A percentile compares a stretch with the other conserved stretches of the same genome.
phyloP scores from a whole-genome alignment of 345 rosid genomes.

The Abelmoschus esculentus region DNA sequence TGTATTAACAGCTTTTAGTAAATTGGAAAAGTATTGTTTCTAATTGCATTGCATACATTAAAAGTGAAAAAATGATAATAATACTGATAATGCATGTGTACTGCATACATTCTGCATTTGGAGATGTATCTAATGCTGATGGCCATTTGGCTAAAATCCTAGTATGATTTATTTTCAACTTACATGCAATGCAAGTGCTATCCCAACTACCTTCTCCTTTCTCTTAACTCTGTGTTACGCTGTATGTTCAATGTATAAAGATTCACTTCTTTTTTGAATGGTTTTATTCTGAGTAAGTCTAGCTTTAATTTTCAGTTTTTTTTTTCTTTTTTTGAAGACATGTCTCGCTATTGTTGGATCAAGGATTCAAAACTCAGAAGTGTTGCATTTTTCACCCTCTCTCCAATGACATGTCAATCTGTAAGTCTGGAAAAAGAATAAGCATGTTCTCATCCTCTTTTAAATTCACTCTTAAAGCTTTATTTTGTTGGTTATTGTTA shows the following conservation, averaged over 20 bases:
- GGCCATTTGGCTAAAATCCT: background rate
- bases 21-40: no score
- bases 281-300: background rate
- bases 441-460: background rate
- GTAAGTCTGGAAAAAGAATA: constrained; percentile 32
- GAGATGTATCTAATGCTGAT: background rate
- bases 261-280: background rate
- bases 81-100: background rate
- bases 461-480: background rate
- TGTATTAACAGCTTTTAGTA: background rate
- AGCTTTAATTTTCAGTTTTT: background rate
- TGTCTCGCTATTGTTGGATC: constrained; percentile 72
- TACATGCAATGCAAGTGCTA: background rate
- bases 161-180: background rate
- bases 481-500: background rate
- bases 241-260: background rate
- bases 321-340: constrained; percentile 32
- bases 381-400: constrained; percentile 84
- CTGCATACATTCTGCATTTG: background rate
- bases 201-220: background rate
- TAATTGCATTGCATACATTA: no score
- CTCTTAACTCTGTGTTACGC: background rate
- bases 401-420: constrained; percentile 67
- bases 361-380: constrained; percentile 52
- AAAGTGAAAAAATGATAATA: background rate